These are phyloP conservation scores for Lenzites betulinus DNA, from an alignment of 768 basidiomycete genomes.

Conservation along the genomic window DNA sequence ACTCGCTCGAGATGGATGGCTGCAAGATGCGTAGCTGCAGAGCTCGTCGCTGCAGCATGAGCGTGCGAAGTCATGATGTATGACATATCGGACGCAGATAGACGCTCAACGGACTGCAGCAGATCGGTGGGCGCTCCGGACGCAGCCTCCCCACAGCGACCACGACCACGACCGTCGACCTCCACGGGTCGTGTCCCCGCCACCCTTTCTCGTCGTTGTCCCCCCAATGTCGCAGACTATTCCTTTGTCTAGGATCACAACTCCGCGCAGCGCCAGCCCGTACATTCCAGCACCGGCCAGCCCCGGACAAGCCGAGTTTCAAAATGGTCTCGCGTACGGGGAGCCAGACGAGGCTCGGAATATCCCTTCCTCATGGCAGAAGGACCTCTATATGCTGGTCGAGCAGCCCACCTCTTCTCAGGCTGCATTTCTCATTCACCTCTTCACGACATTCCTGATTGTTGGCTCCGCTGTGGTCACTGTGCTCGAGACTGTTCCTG, in stretches of 20 bases:
- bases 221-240: conserved; percentile 14
- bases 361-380: conserved; percentile 55
- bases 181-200: not conserved
- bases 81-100: too few species aligned
- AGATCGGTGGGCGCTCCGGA: not conserved
- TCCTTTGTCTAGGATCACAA: conserved; percentile 12
- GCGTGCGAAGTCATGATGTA: too few species aligned
- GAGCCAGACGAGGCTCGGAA: conserved; percentile 18
- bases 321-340: conserved; percentile 19
- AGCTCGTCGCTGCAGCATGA: too few species aligned
- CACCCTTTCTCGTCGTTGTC: not conserved
- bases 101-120: not conserved
- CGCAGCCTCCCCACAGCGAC: too few species aligned
- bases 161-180: conserved; percentile 11
- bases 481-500: conserved; percentile 77
- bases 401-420: conserved; percentile 79
- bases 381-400: conserved; percentile 66
- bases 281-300: conserved; percentile 10
- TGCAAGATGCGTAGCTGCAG: too few species aligned
- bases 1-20: too few species aligned
- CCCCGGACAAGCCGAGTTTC: conserved; percentile 8
- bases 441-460: conserved; percentile 71
- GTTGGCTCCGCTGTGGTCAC: conserved; percentile 75
- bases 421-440: conserved; percentile 75
- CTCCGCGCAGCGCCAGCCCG: conserved; percentile 2